Evolutionary conservation across 2,329 filamentous ascomycete genomes (phyloP), one percentile per base, ranked within the genome.

Genomic region (Phialophora verrucosa): DNA sequence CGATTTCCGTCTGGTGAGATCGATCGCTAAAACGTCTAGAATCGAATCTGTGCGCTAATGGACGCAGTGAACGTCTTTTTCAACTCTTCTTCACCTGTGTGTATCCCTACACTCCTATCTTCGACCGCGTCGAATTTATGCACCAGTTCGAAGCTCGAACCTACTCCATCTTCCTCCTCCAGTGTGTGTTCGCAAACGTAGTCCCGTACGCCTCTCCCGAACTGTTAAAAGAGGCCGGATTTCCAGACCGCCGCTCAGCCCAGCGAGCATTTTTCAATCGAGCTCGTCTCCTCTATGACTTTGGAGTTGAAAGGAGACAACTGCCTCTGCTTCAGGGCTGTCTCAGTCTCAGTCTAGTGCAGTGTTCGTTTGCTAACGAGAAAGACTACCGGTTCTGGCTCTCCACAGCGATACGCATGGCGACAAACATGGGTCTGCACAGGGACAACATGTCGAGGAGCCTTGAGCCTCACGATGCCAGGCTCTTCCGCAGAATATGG

Each of bases 251-350:
- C 7, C 7, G 35, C 35, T 8, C 7, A 7, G 61, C 61, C 35
- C 61, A 63, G 20, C n/a, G 29, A 29, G 38, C 31, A 17, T 50
- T 63, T 11, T 63, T 57, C 32, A 17, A 50, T 8, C 56, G 57
- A 57, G 61, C 61, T n/a, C 7, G 31, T 11, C 61, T 63, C 0
- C 61, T 63, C 8, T 63, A 63, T 38, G 61, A 63, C 27, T 31
- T 63, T 8, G 51, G 51, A n/a, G 38, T 27, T 14, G 61, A 63
- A 38, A 63, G 44, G 20, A 57, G 29, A 27, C 61, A 63, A 12
- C 53, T 63, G 2, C 29, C 31, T 49, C 61, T 63, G 10, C 38
- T 63, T 12, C 61, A 63, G 38, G 61, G 61, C 10, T 63, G 51
- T 8, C 44, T 63, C 25, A 57, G 56, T 32, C 35, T 63, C 12